Evolutionary conservation across 2,329 filamentous ascomycete genomes (phyloP).

Genomic region (Beauveria caledonica): DNA sequence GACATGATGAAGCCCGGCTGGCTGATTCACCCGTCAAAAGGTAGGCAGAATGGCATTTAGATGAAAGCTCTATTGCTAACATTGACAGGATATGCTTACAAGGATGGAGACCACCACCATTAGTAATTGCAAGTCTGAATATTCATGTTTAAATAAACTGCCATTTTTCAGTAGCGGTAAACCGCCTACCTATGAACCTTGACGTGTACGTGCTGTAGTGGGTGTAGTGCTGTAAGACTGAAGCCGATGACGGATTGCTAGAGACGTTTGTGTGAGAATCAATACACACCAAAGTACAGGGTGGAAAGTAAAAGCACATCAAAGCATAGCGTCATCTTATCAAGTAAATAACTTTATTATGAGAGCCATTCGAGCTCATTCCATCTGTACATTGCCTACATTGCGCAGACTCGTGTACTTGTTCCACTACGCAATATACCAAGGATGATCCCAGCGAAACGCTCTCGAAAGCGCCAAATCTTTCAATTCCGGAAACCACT

Average conservation of each 20-base stretch:
- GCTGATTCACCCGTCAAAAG: not conserved
- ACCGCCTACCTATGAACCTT: no score
- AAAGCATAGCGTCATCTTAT: no score
- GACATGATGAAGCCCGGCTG: constrained; percentile 11
- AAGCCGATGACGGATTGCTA: no score
- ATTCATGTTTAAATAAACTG: not conserved
- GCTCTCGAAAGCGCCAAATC: not conserved
- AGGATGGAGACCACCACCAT: constrained; percentile 3
- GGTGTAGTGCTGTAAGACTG: no score
- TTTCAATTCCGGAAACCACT: constrained; percentile 10
- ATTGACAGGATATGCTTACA: not conserved
- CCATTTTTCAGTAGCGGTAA: not conserved
- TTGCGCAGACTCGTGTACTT: not conserved
- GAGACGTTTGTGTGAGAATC: no score
- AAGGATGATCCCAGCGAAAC: constrained; percentile 4
- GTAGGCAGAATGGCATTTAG: not conserved
- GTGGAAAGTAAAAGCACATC: no score
- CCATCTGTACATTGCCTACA: no score
- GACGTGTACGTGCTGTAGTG: no score
- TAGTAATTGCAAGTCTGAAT: not conserved
- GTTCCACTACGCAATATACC: not conserved
- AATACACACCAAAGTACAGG: no score
- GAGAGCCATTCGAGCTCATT: no score
- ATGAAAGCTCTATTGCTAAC: not conserved
- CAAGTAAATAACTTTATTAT: no score